Conservation (phyloP, 805 yeast species). For the Wickerhamiella domercqiae region DNA sequence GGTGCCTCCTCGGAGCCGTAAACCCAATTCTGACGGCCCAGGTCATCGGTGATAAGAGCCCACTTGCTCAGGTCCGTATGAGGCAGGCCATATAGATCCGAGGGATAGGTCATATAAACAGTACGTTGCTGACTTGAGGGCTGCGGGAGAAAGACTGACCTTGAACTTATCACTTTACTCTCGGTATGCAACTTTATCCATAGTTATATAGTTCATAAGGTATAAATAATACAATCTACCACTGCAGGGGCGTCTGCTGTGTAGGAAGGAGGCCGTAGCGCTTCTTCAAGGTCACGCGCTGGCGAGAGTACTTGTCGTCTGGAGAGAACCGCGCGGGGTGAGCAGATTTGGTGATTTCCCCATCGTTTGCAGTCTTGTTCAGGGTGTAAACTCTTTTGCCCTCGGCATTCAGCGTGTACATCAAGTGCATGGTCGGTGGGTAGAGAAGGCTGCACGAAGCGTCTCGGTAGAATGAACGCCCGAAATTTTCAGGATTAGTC, state of each 20-base stretch:
- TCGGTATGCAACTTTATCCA: too few relatives aligned
- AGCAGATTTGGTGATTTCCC: conserved; percentile 95
- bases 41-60: conserved; percentile 53
- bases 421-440: conserved; percentile 64
- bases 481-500: not conserved
- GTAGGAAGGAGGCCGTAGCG: conserved; percentile 82
- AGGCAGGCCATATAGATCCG: conserved; percentile 56
- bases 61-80: conserved; percentile 57
- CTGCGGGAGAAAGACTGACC: too few relatives aligned
- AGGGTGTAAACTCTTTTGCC: conserved; percentile 94
- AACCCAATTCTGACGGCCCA: conserved; percentile 76
- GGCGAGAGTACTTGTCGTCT: conserved; percentile 97
- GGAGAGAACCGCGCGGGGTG: conserved; percentile 99
- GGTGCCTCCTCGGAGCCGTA: conserved; percentile 26
- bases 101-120: conserved; percentile 23
- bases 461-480: not conserved
- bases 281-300: conserved; percentile 95
- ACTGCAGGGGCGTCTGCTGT: conserved; percentile 31
- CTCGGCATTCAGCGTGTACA: conserved; percentile 90
- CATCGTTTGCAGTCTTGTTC: conserved; percentile 61
- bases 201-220: not conserved
- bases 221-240: conserved; percentile 1
- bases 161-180: too few relatives aligned
- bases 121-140: too few relatives aligned
- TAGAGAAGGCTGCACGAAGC: conserved; percentile 12